Percentiles rank a stretch among this genome's conserved stretches.
These are phyloP conservation scores for Talaromyces marneffei DNA, from an alignment of 2,329 filamentous ascomycete genomes.

Conservation along the genomic window DNA sequence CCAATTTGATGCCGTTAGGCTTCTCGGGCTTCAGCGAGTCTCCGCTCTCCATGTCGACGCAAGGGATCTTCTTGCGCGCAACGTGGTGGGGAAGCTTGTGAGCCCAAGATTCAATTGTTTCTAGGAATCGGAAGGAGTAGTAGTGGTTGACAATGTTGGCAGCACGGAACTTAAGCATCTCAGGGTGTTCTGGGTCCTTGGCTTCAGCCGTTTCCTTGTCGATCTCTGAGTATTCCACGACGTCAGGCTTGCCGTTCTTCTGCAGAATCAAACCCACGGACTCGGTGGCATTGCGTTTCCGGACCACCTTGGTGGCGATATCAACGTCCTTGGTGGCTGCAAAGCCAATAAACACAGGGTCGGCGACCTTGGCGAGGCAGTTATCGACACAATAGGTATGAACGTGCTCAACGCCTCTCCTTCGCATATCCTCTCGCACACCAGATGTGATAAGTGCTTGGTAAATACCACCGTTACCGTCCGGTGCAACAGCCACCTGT, in stretches of 20 bases:
- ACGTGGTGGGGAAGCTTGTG: constrained; percentile 90
- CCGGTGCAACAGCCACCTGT: constrained; percentile 81
- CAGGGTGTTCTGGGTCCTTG: constrained; percentile 71
- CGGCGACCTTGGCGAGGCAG: constrained; percentile 97
- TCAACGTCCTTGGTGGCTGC: constrained; percentile 81
- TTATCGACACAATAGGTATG: constrained; percentile 99
- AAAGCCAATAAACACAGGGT: constrained; percentile 93
- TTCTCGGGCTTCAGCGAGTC: constrained; percentile 83
- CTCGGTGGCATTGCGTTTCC: constrained; percentile 94
- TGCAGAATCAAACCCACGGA: constrained; percentile 89
- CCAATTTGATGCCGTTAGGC: constrained; percentile 96
- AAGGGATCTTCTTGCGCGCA: constrained; percentile 96
- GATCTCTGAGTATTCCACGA: constrained; percentile 98
- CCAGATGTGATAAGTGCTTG: constrained; percentile 76
- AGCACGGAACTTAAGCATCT: constrained; percentile 87
- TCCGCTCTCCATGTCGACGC: constrained; percentile 68
- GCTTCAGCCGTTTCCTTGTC: constrained; percentile 83
- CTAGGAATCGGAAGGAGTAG: constrained; percentile 90
- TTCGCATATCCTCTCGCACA: constrained; percentile 79
- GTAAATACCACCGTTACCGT: constrained; percentile 97
- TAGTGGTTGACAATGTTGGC: constrained; percentile 99
- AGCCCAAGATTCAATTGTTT: constrained; percentile 80
- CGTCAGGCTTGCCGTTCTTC: constrained; percentile 93
- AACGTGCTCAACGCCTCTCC: constrained; percentile 86
- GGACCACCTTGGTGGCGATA: constrained; percentile 98